phyloP scores from a whole-genome alignment of 495 filamentous ascomycete species.

The Rostrohypoxylon terebratum region DNA sequence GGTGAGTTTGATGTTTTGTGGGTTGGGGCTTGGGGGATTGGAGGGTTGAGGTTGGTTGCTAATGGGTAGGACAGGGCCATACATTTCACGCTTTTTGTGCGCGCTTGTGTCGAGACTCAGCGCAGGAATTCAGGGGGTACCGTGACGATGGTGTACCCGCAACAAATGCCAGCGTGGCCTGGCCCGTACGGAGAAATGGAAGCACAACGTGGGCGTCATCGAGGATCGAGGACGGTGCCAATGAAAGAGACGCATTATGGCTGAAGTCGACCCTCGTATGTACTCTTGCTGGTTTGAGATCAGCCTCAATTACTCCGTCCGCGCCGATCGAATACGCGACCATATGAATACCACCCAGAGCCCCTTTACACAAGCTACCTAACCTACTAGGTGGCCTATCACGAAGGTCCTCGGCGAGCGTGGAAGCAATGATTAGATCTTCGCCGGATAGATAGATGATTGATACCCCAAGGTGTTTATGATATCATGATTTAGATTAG shows the following conservation, averaged over 20 bases:
- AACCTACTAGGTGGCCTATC: not conserved
- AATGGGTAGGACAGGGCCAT: constrained; percentile 37
- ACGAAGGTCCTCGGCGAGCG: not conserved
- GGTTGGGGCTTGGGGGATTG: not conserved
- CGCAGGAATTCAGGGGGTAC: constrained; percentile 36
- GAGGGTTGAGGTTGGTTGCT: constrained; percentile 24
- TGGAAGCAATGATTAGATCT: not conserved
- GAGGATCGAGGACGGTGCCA: constrained; percentile 5
- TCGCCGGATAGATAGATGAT: not conserved
- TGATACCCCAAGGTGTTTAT: constrained; percentile 5
- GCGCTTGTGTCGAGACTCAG: constrained; percentile 55
- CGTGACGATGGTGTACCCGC: constrained; percentile 28
- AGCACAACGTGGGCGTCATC: constrained; percentile 6
- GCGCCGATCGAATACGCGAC: not conserved
- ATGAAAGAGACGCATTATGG: constrained; percentile 25
- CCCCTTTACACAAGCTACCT: not conserved
- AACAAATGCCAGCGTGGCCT: constrained; percentile 16
- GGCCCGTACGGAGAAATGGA: constrained; percentile 14
- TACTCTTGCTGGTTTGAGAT: not conserved
- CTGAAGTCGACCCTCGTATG: not conserved
- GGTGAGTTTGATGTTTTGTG: constrained; percentile 17
- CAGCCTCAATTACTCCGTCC: not conserved
- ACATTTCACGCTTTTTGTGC: constrained; percentile 56
- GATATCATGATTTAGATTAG: not conserved
- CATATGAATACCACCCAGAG: not conserved